These are phyloP conservation scores for Cercospora brassicicola DNA, from an alignment of 2,329 filamentous ascomycete species.

Conservation along the genomic window DNA sequence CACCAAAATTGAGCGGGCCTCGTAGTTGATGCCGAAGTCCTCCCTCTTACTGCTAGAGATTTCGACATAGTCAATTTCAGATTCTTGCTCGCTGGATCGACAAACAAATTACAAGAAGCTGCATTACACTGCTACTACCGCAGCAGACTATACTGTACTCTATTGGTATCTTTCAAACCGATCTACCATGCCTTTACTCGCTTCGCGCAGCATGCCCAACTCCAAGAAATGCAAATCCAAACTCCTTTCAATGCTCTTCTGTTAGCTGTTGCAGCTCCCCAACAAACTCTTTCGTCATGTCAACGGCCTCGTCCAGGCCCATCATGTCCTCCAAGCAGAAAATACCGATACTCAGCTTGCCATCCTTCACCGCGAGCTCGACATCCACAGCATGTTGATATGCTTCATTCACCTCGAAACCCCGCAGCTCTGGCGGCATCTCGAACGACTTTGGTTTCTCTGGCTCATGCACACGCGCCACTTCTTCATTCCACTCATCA, in stretches of 20 bases:
- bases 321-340: slow-evolving; percentile 53
- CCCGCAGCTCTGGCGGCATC: slow-evolving; percentile 16
- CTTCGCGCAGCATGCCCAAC: neutral
- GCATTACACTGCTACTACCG: no score
- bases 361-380: slow-evolving; percentile 54
- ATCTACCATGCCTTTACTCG: neutral
- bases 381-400: slow-evolving; percentile 56
- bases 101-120: neutral
- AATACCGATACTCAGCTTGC: slow-evolving; percentile 52
- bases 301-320: slow-evolving; percentile 40
- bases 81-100: neutral
- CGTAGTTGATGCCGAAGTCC: neutral
- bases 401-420: slow-evolving; percentile 16
- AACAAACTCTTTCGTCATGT: slow-evolving; percentile 40
- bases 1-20: neutral
- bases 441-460: slow-evolving; percentile 21
- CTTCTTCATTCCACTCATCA: slow-evolving; percentile 28
- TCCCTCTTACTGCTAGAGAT: neutral
- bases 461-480: slow-evolving; percentile 8
- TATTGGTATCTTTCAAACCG: neutral
- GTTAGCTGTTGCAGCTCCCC: slow-evolving; percentile 24
- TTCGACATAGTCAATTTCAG: neutral
- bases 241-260: neutral
- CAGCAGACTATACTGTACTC: neutral
- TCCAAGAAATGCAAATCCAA: neutral